phyloP scores from a whole-genome alignment of 148 eudicot genomes.

The Chenopodium album region DNA sequence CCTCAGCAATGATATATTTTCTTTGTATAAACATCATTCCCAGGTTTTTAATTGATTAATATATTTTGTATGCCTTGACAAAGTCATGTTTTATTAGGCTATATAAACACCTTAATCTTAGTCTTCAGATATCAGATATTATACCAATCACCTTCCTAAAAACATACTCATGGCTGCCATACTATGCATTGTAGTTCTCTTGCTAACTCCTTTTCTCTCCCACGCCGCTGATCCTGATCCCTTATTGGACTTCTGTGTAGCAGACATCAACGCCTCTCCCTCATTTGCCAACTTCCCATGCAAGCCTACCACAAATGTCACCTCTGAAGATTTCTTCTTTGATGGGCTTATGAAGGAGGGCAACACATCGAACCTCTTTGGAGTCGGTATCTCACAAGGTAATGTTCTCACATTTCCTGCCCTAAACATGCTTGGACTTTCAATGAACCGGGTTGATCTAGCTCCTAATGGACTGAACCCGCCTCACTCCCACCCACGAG shows the following conservation, averaged over 20 bases:
- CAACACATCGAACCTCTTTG: constrained; percentile 26
- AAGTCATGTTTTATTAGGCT: constrained; percentile 2
- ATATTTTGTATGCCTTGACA: background rate
- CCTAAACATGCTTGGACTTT: constrained; percentile 45
- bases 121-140: background rate
- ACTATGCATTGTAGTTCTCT: constrained; percentile 10
- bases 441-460: constrained; percentile 48
- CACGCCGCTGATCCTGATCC: constrained; percentile 37
- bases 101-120: background rate
- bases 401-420: constrained; percentile 42
- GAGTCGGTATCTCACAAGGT: constrained; percentile 20
- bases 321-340: constrained; percentile 46
- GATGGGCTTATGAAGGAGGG: constrained; percentile 37
- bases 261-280: constrained; percentile 21
- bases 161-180: background rate
- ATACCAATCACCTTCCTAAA: background rate
- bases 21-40: background rate
- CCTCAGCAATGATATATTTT: background rate
- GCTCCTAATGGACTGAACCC: constrained; percentile 41
- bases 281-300: constrained; percentile 40
- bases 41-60: background rate
- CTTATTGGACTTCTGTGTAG: constrained; percentile 46
- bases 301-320: constrained; percentile 33
- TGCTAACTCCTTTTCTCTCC: constrained; percentile 19
- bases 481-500: constrained; percentile 48